Percentiles rank a stretch among this genome's conserved stretches.
phyloP scores from a whole-genome alignment of 352 stramenopile species.

The Poterioochromonas sp. region DNA sequence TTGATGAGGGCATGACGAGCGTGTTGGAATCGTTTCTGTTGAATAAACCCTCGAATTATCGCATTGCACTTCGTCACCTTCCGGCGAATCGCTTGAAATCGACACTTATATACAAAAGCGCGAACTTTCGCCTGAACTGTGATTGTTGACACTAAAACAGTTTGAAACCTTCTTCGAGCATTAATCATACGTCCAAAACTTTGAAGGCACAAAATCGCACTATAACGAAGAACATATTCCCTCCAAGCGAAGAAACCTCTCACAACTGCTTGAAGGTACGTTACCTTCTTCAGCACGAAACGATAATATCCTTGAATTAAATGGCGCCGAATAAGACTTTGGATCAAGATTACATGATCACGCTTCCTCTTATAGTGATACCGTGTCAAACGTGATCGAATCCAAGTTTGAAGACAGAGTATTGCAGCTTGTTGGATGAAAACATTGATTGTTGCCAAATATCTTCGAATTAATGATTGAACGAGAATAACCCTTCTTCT shows the following conservation, averaged over 20 bases:
- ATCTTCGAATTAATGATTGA: slow-evolving; percentile 10
- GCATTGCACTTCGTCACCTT: neutral
- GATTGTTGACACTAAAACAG: neutral
- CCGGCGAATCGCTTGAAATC: neutral
- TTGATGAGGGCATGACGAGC: neutral
- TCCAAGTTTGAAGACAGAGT: neutral
- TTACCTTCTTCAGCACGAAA: neutral
- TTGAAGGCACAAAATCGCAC: neutral
- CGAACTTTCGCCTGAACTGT: neutral
- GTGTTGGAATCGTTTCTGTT: neutral
- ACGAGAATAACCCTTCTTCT: neutral
- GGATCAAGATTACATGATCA: neutral
- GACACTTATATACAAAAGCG: neutral
- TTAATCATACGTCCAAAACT: slow-evolving; percentile 2
- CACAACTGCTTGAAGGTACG: no score
- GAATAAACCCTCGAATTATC: neutral
- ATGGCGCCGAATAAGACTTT: neutral
- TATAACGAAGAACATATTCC: neutral
- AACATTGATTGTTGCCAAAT: neutral
- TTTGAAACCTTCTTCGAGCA: neutral
- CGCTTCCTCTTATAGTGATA: neutral
- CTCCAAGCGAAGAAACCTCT: no score
- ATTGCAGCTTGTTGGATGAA: neutral
- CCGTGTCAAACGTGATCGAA: neutral
- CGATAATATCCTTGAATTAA: neutral